A percentile compares a stretch with the other conserved stretches of the same genome.
phyloP scores from a whole-genome alignment of 148 eudicot genomes.

The Fagopyrum esculentum region DNA sequence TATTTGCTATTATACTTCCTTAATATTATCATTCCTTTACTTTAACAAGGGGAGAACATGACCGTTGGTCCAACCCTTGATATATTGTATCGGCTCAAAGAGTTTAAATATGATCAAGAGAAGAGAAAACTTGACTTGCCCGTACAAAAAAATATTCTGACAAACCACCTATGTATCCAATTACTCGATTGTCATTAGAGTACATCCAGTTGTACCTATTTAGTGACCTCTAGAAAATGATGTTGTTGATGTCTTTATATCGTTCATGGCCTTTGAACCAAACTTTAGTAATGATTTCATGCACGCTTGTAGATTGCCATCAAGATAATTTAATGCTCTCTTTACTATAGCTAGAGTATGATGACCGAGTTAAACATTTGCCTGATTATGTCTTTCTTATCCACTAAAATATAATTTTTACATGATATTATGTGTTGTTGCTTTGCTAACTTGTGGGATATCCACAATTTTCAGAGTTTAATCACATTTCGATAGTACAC shows the following conservation, averaged over 20 bases:
- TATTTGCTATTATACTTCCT: background rate
- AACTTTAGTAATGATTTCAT: background rate
- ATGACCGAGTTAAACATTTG: background rate
- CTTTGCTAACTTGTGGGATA: background rate
- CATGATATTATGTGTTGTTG: background rate
- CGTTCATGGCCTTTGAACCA: background rate
- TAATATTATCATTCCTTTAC: background rate
- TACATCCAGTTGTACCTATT: background rate
- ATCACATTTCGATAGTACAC: too few relatives aligned
- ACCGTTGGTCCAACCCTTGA: conserved; percentile 20
- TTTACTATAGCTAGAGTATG: background rate
- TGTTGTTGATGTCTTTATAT: background rate
- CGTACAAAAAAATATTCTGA: conserved; percentile 78
- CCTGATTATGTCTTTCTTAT: background rate
- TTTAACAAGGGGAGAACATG: conserved; percentile 36
- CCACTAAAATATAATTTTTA: background rate
- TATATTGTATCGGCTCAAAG: conserved; percentile 38
- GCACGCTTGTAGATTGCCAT: background rate
- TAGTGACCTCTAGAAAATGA: background rate
- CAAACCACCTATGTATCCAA: conserved; percentile 97
- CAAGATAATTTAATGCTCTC: background rate
- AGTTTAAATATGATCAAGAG: conserved; percentile 39
- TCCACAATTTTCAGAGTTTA: too few relatives aligned
- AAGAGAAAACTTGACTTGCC: conserved; percentile 82
- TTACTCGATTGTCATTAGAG: background rate